These are phyloP conservation scores for Mycena polygramma DNA, from an alignment of 768 basidiomycete genomes.

Conservation along the genomic window DNA sequence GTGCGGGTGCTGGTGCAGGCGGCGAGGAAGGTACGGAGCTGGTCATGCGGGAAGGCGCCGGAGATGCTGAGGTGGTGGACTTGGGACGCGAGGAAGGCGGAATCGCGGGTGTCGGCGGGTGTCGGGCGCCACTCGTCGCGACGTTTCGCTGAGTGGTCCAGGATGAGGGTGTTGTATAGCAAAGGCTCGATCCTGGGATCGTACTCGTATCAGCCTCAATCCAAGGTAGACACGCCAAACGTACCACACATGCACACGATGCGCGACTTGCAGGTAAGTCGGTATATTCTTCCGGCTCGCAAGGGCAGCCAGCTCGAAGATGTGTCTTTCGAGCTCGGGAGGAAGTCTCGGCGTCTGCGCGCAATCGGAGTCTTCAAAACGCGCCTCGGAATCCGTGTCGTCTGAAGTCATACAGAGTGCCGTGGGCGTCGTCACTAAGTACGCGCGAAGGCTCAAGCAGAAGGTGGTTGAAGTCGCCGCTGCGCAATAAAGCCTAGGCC, in stretches of 20 bases:
- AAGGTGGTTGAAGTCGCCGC: not conserved
- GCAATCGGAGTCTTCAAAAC: not conserved
- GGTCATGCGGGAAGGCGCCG: conserved; percentile 3
- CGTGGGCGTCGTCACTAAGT: too few relatives aligned
- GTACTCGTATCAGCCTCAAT: not conserved
- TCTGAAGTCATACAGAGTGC: too few relatives aligned
- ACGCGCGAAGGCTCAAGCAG: too few relatives aligned
- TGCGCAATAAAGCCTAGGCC: too few relatives aligned
- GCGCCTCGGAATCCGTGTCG: too few relatives aligned
- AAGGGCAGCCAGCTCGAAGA: conserved; percentile 17
- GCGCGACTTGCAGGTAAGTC: conserved; percentile 15
- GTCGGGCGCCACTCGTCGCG: not conserved
- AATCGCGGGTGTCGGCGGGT: conserved; percentile 8
- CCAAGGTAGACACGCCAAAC: not conserved
- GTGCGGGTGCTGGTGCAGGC: conserved; percentile 12
- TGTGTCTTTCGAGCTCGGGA: conserved; percentile 26
- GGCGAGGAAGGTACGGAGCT: conserved; percentile 14
- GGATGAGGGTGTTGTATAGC: conserved; percentile 15
- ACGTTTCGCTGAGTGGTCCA: not conserved
- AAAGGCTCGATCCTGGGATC: conserved; percentile 17
- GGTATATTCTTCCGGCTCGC: conserved; percentile 12
- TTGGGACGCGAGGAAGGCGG: conserved; percentile 18
- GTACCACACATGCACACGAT: conserved; percentile 31
- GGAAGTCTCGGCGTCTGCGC: conserved; percentile 1
- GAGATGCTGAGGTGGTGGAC: conserved; percentile 20